These are phyloP conservation scores for Citeromyces matritensis DNA, from an alignment of 805 yeast genomes.

Conservation along the genomic window DNA sequence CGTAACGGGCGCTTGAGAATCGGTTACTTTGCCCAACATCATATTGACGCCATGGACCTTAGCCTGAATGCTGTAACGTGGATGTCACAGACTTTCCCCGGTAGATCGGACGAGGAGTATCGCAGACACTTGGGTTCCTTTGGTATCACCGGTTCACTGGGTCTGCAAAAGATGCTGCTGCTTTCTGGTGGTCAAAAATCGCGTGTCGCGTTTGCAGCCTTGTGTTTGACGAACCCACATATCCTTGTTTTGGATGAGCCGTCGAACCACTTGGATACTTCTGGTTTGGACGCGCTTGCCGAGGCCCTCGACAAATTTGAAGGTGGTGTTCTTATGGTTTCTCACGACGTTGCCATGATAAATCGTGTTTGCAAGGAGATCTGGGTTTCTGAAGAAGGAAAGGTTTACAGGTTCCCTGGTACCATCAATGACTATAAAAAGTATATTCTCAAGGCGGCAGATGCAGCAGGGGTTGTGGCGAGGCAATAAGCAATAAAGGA, in stretches of 20 bases:
- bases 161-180: constrained; percentile 78
- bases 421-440: constrained; percentile 79
- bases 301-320: constrained; percentile 78
- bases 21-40: constrained; percentile 97
- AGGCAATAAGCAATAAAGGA: too few relatives aligned
- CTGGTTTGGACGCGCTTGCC: constrained; percentile 91
- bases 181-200: constrained; percentile 98
- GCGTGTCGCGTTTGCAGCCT: constrained; percentile 94
- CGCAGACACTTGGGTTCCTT: constrained; percentile 93
- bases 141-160: constrained; percentile 91
- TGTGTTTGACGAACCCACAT: constrained; percentile 84
- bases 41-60: constrained; percentile 94
- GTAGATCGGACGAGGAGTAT: constrained; percentile 91
- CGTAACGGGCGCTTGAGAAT: constrained; percentile 79
- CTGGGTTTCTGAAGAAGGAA: constrained; percentile 87
- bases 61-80: constrained; percentile 78
- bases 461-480: constrained; percentile 69
- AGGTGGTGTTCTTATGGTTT: constrained; percentile 96
- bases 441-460: constrained; percentile 68
- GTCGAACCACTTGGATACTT: constrained; percentile 94
- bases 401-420: constrained; percentile 69
- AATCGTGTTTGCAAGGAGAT: constrained; percentile 82
- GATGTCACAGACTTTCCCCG: constrained; percentile 84
- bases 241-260: constrained; percentile 92
- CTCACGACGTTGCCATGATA: constrained; percentile 92